These are phyloP conservation scores for Bretziella fagacearum DNA, from an alignment of 2,329 filamentous ascomycete species.

Conservation along the genomic window DNA sequence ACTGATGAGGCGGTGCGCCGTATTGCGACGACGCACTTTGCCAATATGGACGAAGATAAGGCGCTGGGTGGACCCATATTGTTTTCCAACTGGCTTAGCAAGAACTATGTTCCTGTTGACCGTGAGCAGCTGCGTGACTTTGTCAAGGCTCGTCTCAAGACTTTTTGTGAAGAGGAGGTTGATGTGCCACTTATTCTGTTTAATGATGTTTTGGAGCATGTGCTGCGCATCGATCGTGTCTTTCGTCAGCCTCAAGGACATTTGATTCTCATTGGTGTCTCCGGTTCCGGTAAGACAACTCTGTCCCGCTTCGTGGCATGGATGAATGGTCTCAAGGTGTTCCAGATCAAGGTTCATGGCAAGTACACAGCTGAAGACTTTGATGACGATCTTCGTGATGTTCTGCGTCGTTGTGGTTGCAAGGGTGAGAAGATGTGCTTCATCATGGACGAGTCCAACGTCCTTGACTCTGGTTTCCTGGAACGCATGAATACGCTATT, in stretches of 20 bases:
- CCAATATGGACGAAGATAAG: constrained; percentile 79
- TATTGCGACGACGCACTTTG: constrained; percentile 83
- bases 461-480: constrained; percentile 93
- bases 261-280: constrained; percentile 95
- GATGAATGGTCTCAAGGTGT: constrained; percentile 99
- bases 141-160: constrained; percentile 89
- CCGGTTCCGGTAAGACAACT: constrained; percentile 95
- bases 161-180: constrained; percentile 98
- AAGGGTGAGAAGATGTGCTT: constrained; percentile 99
- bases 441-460: constrained; percentile 99
- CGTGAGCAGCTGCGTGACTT: constrained; percentile 91
- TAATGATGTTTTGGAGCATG: constrained; percentile 96
- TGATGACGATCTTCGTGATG: constrained; percentile 88
- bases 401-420: constrained; percentile 83
- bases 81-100: constrained; percentile 98
- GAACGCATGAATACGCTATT: constrained; percentile 98
- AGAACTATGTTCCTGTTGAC: constrained; percentile 94
- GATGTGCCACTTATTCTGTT: constrained; percentile 98
- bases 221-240: constrained; percentile 92
- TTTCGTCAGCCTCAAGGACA: constrained; percentile 97
- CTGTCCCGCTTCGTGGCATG: constrained; percentile 95
- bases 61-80: constrained; percentile 85
- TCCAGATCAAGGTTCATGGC: constrained; percentile 99
- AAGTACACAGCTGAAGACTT: constrained; percentile 98
- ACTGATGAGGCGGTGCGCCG: constrained; percentile 75